Percentiles rank a stretch among this genome's conserved stretches.
These are phyloP conservation scores for Curvularia lunata DNA, from an alignment of 2,329 filamentous ascomycete genomes.

Conservation along the genomic window DNA sequence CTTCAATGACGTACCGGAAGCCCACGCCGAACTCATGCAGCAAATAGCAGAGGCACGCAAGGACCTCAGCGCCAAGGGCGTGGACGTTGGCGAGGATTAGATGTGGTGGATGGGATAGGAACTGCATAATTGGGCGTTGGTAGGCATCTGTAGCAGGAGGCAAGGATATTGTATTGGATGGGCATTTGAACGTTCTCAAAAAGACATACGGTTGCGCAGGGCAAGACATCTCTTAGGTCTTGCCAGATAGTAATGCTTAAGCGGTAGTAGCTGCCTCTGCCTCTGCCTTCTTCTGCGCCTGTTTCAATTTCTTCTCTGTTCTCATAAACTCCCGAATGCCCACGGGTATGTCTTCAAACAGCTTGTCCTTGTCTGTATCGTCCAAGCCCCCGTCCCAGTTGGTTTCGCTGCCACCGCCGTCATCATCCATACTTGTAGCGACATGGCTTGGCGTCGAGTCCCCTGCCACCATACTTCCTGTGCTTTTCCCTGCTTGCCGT, in stretches of 20 bases:
- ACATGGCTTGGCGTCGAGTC: conserved; percentile 56
- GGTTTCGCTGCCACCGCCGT: conserved; percentile 75
- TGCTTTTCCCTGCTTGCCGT: conserved; percentile 35
- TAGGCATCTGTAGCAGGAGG: conserved; percentile 2
- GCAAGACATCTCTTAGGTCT: neutral
- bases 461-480: conserved; percentile 45
- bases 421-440: conserved; percentile 74
- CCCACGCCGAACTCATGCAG: conserved; percentile 84
- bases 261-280: conserved; percentile 54
- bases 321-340: conserved; percentile 98
- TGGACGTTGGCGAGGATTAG: conserved; percentile 72
- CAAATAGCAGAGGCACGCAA: conserved; percentile 80
- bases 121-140: conserved; percentile 10
- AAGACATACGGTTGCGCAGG: conserved; percentile 1
- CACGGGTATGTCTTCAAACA: conserved; percentile 83
- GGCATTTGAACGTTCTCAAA: conserved; percentile 18
- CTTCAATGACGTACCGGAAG: conserved; percentile 94
- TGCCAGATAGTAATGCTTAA: conserved; percentile 1
- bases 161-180: conserved; percentile 11
- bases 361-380: conserved; percentile 60
- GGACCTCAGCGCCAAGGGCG: conserved; percentile 75
- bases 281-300: conserved; percentile 69
- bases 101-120: neutral
- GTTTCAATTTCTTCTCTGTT: conserved; percentile 87
- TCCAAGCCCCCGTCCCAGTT: conserved; percentile 61